phyloP scores from a whole-genome alignment of 2,329 filamentous ascomycete species.

The Aspergillus caelatus region DNA sequence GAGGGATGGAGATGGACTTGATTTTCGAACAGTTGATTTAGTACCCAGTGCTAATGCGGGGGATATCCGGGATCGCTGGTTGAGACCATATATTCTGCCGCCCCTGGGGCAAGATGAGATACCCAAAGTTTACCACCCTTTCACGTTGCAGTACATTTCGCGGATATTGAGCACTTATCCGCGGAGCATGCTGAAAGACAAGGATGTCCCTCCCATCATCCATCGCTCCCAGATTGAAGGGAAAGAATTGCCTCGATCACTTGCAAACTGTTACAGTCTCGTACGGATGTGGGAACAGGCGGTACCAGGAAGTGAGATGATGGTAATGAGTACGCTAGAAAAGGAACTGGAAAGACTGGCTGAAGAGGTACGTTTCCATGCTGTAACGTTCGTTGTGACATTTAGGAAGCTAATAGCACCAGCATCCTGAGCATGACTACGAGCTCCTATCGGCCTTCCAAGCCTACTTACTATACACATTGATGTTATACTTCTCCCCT shows the following conservation, averaged over 20 bases:
- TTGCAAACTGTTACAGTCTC: conserved; percentile 32
- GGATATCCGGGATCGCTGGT: conserved; percentile 33
- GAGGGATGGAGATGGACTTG: not conserved
- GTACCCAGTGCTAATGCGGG: conserved; percentile 22
- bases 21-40: conserved; percentile 21
- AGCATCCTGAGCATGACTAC: conserved; percentile 20
- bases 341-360: conserved; percentile 29
- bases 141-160: conserved; percentile 28
- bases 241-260: conserved; percentile 12
- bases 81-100: conserved; percentile 26
- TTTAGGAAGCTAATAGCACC: conserved; percentile 4
- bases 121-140: conserved; percentile 25
- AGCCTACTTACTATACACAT: conserved; percentile 56
- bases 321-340: conserved; percentile 24
- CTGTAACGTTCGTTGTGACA: conserved; percentile 7
- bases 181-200: conserved; percentile 19
- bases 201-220: conserved; percentile 27
- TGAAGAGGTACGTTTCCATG: conserved; percentile 16
- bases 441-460: conserved; percentile 53
- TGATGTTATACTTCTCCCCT: conserved; percentile 52
- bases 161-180: conserved; percentile 30
- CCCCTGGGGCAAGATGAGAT: conserved; percentile 20
- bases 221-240: conserved; percentile 24
- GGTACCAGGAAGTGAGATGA: conserved; percentile 28
- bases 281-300: conserved; percentile 32